These are phyloP conservation scores for Adansonia digitata DNA, from an alignment of 345 rosid species.

Conservation along the genomic window DNA sequence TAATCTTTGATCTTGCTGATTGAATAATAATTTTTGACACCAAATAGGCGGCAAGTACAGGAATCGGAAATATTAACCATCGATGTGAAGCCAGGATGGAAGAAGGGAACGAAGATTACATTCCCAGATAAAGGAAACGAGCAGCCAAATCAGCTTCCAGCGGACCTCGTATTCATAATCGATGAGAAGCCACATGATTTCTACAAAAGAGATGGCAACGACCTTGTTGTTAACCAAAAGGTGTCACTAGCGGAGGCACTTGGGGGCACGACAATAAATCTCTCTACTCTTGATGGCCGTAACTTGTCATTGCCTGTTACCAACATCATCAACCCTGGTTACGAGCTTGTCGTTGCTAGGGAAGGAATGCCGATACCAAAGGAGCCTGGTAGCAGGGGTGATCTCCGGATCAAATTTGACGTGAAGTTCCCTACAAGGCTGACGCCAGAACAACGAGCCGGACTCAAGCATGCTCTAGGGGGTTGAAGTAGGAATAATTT, in stretches of 20 bases:
- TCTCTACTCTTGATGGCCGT: slow-evolving; percentile 65
- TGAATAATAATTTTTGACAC: background rate
- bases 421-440: slow-evolving; percentile 77
- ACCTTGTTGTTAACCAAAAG: slow-evolving; percentile 47
- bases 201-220: slow-evolving; percentile 80
- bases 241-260: slow-evolving; percentile 79
- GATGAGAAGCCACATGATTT: slow-evolving; percentile 76
- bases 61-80: slow-evolving; percentile 84
- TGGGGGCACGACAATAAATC: slow-evolving; percentile 61
- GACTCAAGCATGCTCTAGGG: slow-evolving; percentile 59
- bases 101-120: slow-evolving; percentile 91
- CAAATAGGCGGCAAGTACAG: slow-evolving; percentile 53
- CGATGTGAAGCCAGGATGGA: slow-evolving; percentile 97
- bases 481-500: slow-evolving; percentile 29
- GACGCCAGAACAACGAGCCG: slow-evolving; percentile 66
- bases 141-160: slow-evolving; percentile 80
- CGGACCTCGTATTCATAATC: slow-evolving; percentile 86
- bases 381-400: slow-evolving; percentile 75
- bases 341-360: slow-evolving; percentile 61
- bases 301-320: slow-evolving; percentile 52
- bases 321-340: slow-evolving; percentile 72
- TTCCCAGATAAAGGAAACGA: slow-evolving; percentile 95
- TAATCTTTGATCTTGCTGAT: slow-evolving; percentile 10
- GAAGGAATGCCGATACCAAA: slow-evolving; percentile 97
- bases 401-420: slow-evolving; percentile 69